Conservation (phyloP, 768 basidiomycete species). For the Pleurotus tuber-regium region DNA sequence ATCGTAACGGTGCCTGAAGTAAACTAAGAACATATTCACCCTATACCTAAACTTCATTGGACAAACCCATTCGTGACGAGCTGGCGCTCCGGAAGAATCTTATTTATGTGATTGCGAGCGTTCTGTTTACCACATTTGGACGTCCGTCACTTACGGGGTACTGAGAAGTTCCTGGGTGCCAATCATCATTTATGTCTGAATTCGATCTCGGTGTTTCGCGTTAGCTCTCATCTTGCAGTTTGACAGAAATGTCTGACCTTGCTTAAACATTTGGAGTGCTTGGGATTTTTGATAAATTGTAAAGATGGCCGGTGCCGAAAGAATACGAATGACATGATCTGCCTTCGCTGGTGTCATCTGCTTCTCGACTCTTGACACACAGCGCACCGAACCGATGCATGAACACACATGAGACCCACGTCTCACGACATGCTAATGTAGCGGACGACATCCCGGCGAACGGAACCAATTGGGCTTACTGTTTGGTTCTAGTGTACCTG, state of each 20-base stretch:
- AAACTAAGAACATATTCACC: too few species aligned
- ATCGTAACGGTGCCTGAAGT: neutral
- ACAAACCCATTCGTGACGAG: neutral
- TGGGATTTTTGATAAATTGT: slow-evolving; percentile 1
- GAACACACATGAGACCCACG: neutral
- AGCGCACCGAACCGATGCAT: slow-evolving; percentile 3
- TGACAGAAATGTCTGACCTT: too few species aligned
- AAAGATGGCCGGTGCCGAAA: slow-evolving; percentile 1
- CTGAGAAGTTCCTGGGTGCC: too few species aligned
- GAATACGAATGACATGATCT: slow-evolving; percentile 5
- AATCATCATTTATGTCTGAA: too few species aligned
- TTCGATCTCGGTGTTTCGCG: too few species aligned
- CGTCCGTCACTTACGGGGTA: slow-evolving; percentile 6
- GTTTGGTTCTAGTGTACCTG: slow-evolving; percentile 8
- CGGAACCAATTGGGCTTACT: slow-evolving; percentile 7
- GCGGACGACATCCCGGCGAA: neutral
- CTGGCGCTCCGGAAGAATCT: neutral
- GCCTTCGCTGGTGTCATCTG: slow-evolving; percentile 7
- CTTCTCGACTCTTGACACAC: slow-evolving; percentile 5
- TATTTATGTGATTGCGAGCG: neutral
- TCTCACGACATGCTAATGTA: slow-evolving; percentile 6
- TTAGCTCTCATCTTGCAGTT: too few species aligned
- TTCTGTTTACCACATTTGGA: neutral
- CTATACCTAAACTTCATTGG: neutral
- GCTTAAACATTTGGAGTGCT: too few species aligned